Evolutionary conservation across 768 basidiomycete species (phyloP).

Genomic region (Leucocoprinus birnbaumii): DNA sequence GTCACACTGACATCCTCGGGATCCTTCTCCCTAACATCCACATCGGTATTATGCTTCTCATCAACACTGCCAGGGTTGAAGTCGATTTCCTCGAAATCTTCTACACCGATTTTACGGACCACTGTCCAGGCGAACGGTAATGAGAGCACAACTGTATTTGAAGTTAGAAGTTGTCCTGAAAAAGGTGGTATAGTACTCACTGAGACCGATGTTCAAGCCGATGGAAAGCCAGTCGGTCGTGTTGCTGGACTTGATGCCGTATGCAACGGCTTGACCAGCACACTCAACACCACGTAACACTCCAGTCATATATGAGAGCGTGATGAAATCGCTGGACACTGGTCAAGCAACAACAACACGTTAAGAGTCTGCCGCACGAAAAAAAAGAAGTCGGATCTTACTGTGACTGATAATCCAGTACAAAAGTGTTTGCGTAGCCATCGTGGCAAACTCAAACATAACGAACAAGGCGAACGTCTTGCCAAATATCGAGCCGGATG

Average conservation of each 20-base stretch:
- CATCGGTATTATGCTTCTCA: not conserved
- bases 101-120: constrained; percentile 28
- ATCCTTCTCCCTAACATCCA: not conserved
- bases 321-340: constrained; percentile 32
- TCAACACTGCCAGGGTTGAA: constrained; percentile 6
- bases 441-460: constrained; percentile 28
- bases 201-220: constrained; percentile 28
- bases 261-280: constrained; percentile 30
- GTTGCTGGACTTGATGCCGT: constrained; percentile 28
- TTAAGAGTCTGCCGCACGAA: not conserved
- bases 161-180: not conserved
- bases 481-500: constrained; percentile 23
- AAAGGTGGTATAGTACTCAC: constrained; percentile 15
- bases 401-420: constrained; percentile 30
- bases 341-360: not conserved
- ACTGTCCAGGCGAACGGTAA: constrained; percentile 28
- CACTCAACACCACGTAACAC: constrained; percentile 29
- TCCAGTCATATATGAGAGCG: constrained; percentile 30
- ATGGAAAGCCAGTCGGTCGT: constrained; percentile 31
- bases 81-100: constrained; percentile 23
- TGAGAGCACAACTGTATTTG: constrained; percentile 22
- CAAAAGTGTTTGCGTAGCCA: constrained; percentile 29
- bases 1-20: not conserved
- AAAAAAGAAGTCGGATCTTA: constrained; percentile 8
- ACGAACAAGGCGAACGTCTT: constrained; percentile 27